Percentiles rank a stretch among this genome's conserved stretches.
Conservation (phyloP, 345 rosid species). For the Hirschfeldia incana region DNA sequence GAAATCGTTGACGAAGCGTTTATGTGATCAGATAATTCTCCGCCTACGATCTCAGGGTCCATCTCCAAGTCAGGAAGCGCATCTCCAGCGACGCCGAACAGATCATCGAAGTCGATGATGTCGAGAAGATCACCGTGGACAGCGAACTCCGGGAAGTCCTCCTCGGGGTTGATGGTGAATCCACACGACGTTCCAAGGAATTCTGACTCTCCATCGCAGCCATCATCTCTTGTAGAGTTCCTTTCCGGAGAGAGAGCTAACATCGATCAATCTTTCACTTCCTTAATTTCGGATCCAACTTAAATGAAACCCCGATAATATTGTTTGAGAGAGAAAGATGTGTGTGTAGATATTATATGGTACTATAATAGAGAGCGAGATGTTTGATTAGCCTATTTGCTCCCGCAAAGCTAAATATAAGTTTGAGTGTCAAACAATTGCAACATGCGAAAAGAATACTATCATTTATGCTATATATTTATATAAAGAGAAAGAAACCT, state of each 20-base stretch:
- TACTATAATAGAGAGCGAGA: constrained; percentile 11
- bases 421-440: not conserved
- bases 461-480: too few species aligned
- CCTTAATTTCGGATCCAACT: not conserved
- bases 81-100: constrained; percentile 60
- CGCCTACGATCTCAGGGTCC: constrained; percentile 56
- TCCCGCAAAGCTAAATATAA: constrained; percentile 17
- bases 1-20: constrained; percentile 34
- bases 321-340: constrained; percentile 7
- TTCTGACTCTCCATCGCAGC: constrained; percentile 37
- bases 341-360: not conserved
- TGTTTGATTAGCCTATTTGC: constrained; percentile 25
- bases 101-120: constrained; percentile 79
- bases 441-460: not conserved
- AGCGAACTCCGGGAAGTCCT: constrained; percentile 57
- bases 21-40: constrained; percentile 50
- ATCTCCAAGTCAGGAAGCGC: constrained; percentile 72
- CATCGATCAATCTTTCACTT: constrained; percentile 48
- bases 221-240: constrained; percentile 43
- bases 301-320: not conserved
- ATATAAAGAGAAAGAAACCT: not conserved
- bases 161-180: constrained; percentile 30
- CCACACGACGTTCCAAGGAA: constrained; percentile 44
- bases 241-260: constrained; percentile 66
- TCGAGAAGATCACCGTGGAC: constrained; percentile 59